phyloP scores from a whole-genome alignment of 495 filamentous ascomycete species.

The Astrothelium subdiscretum region DNA sequence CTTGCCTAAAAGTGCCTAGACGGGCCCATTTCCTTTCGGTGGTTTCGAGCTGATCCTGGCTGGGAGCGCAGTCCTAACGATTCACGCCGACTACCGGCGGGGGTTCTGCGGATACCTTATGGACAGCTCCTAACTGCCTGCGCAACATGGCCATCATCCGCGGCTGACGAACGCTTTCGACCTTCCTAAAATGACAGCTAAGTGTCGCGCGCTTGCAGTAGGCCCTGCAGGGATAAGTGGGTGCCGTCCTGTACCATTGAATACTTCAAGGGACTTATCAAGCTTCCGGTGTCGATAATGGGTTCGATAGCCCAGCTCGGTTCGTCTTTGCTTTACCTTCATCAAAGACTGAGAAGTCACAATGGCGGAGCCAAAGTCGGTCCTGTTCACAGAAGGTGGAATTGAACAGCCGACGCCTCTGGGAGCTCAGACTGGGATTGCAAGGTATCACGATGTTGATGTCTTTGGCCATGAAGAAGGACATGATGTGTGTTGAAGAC shows the following conservation, averaged over 20 bases:
- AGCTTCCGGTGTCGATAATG: background rate
- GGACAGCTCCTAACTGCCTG: background rate
- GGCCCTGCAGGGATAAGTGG: background rate
- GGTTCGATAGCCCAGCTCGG: background rate
- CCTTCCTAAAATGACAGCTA: background rate
- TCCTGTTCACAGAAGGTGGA: background rate
- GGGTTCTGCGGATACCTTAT: background rate
- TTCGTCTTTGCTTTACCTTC: too few relatives aligned
- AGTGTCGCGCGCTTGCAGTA: background rate
- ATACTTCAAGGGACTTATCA: background rate
- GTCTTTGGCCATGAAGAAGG: slow-evolving; percentile 26
- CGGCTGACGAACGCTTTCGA: background rate
- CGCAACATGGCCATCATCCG: background rate
- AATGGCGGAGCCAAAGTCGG: background rate
- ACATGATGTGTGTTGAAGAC: slow-evolving; percentile 16
- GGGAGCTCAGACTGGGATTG: background rate
- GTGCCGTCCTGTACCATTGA: background rate
- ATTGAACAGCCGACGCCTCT: background rate
- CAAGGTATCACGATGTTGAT: slow-evolving; percentile 15
- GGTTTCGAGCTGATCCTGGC: too few relatives aligned
- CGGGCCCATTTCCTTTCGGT: too few relatives aligned
- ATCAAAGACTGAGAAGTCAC: background rate
- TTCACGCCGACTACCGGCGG: too few relatives aligned
- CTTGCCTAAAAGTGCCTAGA: background rate
- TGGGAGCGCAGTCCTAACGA: too few relatives aligned